Evolutionary conservation across 2,329 filamentous ascomycete genomes (phyloP), one percentile per base, ranked within the genome.

Genomic region (Claviceps pusilla): DNA sequence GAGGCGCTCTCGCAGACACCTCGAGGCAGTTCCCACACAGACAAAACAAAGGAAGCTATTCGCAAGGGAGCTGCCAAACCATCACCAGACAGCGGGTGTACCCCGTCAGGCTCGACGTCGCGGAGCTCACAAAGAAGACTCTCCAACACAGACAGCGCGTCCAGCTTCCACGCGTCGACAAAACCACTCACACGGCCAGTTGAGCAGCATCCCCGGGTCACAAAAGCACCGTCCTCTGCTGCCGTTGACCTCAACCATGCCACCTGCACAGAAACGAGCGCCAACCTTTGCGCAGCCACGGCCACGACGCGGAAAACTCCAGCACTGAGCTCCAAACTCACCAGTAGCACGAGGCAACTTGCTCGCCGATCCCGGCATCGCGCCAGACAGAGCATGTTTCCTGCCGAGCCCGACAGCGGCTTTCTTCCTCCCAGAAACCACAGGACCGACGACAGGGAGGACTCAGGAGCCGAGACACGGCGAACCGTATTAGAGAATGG

Each of bases 101-200:
- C 71, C 33, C 72, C 74, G 1, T 76, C 71, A 53, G 72, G 73
- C 4, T 69, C 68, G 24, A 24, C 24, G 1, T 72, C 71, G 4
- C 70, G 73, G 51, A 65, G 59, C 14, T 69, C 71, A 1, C 67
- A 67, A 16, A 74, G 71, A 54, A 65, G 73, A 5, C 65, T 79
- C n/a, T 72, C 74, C 37, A 80, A 80, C 57, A 73, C 77, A 43
- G 79, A 83, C 60, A 82, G 78, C 31, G 79, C 79, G 16, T 83
- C 83, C 60, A 78, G 78, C 60, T 83, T 79, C 7, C 81, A 76
- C 59, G 68, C 77, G 4, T 83, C 80, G 12, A 63, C 81, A 19
- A 72, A 76, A 43, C 82, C 79, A 0, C 71, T 77, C n/a, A 65
- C 63, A 31, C 68, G 64, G 53, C 66, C 69, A 28, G 61, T 64